Conservation (phyloP, 495 filamentous ascomycete genomes). For the Lasiosphaeria miniovina region DNA sequence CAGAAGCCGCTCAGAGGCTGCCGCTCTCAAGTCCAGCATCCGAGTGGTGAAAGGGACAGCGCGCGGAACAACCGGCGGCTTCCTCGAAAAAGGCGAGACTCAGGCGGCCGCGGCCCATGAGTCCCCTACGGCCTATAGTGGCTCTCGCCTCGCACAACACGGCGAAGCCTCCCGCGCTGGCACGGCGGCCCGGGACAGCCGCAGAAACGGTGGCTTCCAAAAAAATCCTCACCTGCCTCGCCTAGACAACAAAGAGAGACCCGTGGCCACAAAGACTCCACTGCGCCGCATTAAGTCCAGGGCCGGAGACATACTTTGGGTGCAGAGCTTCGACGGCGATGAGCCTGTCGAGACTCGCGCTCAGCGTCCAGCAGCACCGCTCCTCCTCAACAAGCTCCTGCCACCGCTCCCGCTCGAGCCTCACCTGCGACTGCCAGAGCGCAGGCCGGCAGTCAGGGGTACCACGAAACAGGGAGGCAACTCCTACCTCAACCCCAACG, state of each 20-base stretch:
- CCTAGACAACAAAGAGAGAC: neutral
- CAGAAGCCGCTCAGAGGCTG: neutral
- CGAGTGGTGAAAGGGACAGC: neutral
- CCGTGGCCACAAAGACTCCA: neutral
- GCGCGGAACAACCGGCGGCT: neutral
- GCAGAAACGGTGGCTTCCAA: no score
- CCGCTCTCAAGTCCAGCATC: neutral
- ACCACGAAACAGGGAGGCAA: neutral
- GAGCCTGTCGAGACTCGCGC: neutral
- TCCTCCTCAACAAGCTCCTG: conserved; percentile 14
- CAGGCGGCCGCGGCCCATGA: neutral
- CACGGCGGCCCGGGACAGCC: no score
- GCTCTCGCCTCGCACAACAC: no score
- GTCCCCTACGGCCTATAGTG: no score
- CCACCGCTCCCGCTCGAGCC: conserved; percentile 4
- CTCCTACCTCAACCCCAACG: neutral
- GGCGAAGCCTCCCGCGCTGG: no score
- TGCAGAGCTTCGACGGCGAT: neutral
- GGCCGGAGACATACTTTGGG: neutral
- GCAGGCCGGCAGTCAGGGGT: no score
- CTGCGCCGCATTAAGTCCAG: neutral
- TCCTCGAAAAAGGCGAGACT: neutral
- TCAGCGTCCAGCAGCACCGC: conserved; percentile 6
- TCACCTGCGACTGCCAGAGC: neutral
- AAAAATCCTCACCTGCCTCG: neutral